Conservation (phyloP, 202 grass and related monocot genomes). For the Setaria viridis region DNA sequence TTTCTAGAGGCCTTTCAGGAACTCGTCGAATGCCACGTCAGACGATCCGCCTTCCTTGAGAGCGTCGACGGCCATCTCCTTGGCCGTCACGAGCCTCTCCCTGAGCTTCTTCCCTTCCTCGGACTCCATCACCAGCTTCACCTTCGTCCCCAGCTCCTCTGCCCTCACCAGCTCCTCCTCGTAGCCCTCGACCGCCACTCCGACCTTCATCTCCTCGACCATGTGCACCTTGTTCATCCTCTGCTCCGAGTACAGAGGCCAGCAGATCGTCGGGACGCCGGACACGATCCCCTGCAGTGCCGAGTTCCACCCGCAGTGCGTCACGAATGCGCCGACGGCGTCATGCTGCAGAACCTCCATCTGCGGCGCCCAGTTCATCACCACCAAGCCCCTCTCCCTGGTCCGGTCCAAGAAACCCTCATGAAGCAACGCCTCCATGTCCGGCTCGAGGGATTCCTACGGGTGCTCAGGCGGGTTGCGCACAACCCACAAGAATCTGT, state of each 20-base stretch:
- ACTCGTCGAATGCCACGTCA: background rate
- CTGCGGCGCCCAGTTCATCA: background rate
- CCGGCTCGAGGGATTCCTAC: background rate
- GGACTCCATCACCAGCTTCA: background rate
- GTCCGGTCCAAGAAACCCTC: no score
- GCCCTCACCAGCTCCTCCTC: background rate
- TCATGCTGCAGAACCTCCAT: background rate
- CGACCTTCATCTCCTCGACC: background rate
- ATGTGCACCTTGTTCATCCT: slow-evolving; percentile 18
- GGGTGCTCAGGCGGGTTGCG: background rate
- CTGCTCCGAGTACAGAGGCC: background rate
- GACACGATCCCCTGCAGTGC: slow-evolving; percentile 32
- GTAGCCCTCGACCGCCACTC: background rate
- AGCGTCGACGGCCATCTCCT: background rate
- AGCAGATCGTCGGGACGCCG: background rate
- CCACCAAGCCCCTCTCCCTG: background rate
- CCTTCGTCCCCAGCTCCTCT: background rate
- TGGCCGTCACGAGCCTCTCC: background rate
- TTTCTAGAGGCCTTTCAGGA: background rate
- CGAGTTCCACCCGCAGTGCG: slow-evolving; percentile 63
- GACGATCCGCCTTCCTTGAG: background rate
- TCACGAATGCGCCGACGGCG: slow-evolving; percentile 39
- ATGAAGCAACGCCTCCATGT: no score
- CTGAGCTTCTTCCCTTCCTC: slow-evolving; percentile 5
- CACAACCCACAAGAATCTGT: slow-evolving; percentile 63